These are phyloP conservation scores for Nakazawaea ishiwadae DNA, from an alignment of 805 yeast species.

Conservation along the genomic window DNA sequence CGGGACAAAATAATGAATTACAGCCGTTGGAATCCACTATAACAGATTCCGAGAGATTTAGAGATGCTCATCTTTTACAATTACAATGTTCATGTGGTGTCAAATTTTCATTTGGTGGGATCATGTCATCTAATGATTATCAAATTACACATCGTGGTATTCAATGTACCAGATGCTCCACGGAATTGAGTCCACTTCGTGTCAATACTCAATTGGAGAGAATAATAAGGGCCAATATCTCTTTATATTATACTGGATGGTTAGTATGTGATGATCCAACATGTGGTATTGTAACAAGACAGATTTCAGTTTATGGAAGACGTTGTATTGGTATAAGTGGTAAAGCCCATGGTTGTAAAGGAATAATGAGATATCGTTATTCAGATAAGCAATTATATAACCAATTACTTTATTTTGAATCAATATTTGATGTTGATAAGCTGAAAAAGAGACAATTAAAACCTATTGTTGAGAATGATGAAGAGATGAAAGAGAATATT, in stretches of 20 bases:
- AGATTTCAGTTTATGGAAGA: constrained; percentile 84
- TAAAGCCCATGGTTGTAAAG: constrained; percentile 62
- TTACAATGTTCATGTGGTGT: constrained; percentile 62
- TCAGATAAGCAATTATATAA: constrained; percentile 79
- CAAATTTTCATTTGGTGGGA: constrained; percentile 68
- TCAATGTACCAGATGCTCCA: constrained; percentile 59
- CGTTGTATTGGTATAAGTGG: constrained; percentile 71
- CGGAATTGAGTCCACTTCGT: constrained; percentile 43
- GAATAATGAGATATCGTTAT: constrained; percentile 74
- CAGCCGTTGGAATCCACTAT: constrained; percentile 79
- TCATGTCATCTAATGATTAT: constrained; percentile 58
- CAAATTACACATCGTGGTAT: constrained; percentile 65
- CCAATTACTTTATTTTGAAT: constrained; percentile 74
- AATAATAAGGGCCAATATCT: constrained; percentile 63
- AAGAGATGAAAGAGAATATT: constrained; percentile 19
- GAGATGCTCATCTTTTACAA: constrained; percentile 49
- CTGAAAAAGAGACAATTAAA: constrained; percentile 55
- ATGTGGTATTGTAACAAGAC: constrained; percentile 77
- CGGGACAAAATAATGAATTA: constrained; percentile 35
- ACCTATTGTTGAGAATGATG: constrained; percentile 48
- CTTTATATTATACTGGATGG: constrained; percentile 84
- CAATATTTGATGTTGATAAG: constrained; percentile 78
- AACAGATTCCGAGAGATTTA: constrained; percentile 78
- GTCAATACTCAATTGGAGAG: constrained; percentile 71
- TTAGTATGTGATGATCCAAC: constrained; percentile 78